phyloP scores from a whole-genome alignment of 768 basidiomycete genomes.

The Cantharellus anzutake region DNA sequence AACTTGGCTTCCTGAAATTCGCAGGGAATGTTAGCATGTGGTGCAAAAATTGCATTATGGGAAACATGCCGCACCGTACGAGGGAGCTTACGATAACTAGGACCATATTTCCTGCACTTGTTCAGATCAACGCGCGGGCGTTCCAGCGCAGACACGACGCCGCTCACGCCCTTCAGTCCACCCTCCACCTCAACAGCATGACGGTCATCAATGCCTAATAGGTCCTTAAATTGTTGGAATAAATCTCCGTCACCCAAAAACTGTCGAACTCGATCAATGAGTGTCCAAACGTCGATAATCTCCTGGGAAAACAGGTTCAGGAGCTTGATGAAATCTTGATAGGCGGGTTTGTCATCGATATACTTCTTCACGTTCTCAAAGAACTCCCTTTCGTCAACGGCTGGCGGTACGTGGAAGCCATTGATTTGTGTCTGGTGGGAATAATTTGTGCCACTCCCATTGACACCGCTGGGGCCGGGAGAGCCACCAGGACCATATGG shows the following conservation, averaged over 20 bases:
- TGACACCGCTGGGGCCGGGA: slow-evolving; percentile 9
- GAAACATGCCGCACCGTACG: slow-evolving; percentile 45
- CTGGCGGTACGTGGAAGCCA: not conserved
- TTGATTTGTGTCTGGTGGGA: not conserved
- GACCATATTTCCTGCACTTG: slow-evolving; percentile 39
- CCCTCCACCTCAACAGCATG: slow-evolving; percentile 16
- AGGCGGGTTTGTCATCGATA: slow-evolving; percentile 25
- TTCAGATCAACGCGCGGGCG: slow-evolving; percentile 40
- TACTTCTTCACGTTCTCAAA: slow-evolving; percentile 66
- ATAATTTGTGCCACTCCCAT: not conserved
- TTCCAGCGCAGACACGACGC: slow-evolving; percentile 59
- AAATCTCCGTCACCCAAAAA: slow-evolving; percentile 70
- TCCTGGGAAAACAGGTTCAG: slow-evolving; percentile 81
- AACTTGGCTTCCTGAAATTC: slow-evolving; percentile 55
- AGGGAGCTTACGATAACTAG: slow-evolving; percentile 82
- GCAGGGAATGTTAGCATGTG: not conserved
- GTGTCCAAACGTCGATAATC: slow-evolving; percentile 67
- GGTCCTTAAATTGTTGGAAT: slow-evolving; percentile 64
- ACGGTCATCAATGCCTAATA: slow-evolving; percentile 61
- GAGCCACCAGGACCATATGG: slow-evolving; percentile 9
- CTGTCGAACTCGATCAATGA: slow-evolving; percentile 59
- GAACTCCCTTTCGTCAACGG: slow-evolving; percentile 65
- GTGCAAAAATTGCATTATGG: not conserved
- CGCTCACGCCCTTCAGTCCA: slow-evolving; percentile 16
- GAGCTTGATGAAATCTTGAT: slow-evolving; percentile 81